These are phyloP conservation scores for Entelexis paramagnoliae DNA, from an alignment of 1,139 yeast species.

Conservation along the genomic window DNA sequence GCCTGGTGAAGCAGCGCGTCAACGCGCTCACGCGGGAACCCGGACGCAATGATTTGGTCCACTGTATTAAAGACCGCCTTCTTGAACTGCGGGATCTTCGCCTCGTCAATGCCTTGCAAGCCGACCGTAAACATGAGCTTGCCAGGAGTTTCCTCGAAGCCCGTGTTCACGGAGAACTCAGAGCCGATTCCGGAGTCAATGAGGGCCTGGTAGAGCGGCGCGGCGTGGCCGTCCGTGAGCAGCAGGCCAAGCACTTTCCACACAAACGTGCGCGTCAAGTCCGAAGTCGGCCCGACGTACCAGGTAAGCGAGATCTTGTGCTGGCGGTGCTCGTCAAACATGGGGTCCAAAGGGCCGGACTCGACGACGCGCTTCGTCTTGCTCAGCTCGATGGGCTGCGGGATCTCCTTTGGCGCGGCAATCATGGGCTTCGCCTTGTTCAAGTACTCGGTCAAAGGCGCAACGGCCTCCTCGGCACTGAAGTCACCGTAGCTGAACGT, in stretches of 20 bases:
- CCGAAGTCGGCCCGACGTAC: constrained; percentile 67
- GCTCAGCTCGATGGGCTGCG: constrained; percentile 39
- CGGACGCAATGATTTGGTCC: constrained; percentile 31
- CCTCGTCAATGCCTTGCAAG: constrained; percentile 56
- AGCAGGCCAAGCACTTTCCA: constrained; percentile 63
- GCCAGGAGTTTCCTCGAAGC: constrained; percentile 75
- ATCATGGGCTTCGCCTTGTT: constrained; percentile 29
- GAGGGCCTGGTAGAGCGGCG: constrained; percentile 74
- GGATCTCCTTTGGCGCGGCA: constrained; percentile 7
- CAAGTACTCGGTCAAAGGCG: constrained; percentile 45
- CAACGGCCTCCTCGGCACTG: constrained; percentile 52
- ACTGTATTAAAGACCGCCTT: constrained; percentile 37
- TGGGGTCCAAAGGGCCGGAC: constrained; percentile 75
- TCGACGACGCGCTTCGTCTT: constrained; percentile 31
- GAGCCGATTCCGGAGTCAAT: constrained; percentile 79
- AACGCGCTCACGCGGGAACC: constrained; percentile 52
- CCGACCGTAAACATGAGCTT: constrained; percentile 76
- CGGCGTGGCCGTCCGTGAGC: constrained; percentile 82
- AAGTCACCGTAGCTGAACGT: constrained; percentile 83
- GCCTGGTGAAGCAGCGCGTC: constrained; percentile 82
- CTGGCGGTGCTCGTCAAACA: constrained; percentile 63
- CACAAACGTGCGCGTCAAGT: constrained; percentile 59
- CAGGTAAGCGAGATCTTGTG: constrained; percentile 76
- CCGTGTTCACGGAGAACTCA: constrained; percentile 81
- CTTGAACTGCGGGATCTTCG: constrained; percentile 40